phyloP scores from a whole-genome alignment of 495 filamentous ascomycete species.

The Terfezia boudieri region DNA sequence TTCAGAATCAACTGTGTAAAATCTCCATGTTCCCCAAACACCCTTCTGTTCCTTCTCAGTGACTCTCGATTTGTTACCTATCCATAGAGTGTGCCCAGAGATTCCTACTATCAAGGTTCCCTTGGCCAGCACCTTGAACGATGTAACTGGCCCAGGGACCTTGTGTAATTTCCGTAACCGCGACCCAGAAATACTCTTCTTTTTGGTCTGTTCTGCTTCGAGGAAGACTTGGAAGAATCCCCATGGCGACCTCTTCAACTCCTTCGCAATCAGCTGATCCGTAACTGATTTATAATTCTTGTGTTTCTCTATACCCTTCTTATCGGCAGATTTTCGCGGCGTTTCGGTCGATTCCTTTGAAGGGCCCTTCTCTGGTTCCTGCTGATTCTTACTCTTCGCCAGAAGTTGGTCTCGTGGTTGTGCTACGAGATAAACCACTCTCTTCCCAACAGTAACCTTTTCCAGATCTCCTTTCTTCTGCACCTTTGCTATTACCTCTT shows the following conservation, averaged over 20 bases:
- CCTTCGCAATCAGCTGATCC: not conserved
- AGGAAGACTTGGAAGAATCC: not conserved
- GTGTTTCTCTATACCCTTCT: not conserved
- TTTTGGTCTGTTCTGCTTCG: too few relatives aligned
- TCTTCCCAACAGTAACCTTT: not conserved
- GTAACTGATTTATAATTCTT: not conserved
- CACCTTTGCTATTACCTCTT: not conserved
- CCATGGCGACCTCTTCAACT: not conserved
- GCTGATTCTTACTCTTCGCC: not conserved
- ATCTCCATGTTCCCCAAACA: slow-evolving; percentile 25
- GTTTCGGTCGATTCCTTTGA: too few relatives aligned
- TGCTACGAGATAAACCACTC: not conserved
- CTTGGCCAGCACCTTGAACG: slow-evolving; percentile 21
- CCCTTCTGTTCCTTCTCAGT: slow-evolving; percentile 17
- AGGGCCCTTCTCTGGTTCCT: not conserved
- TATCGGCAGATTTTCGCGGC: not conserved
- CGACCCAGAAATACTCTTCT: not conserved
- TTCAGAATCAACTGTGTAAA: slow-evolving; percentile 20
- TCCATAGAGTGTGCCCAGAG: slow-evolving; percentile 5
- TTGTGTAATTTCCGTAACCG: slow-evolving; percentile 3
- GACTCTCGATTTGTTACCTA: slow-evolving; percentile 7
- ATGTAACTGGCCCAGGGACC: slow-evolving; percentile 3
- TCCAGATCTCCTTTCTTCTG: not conserved
- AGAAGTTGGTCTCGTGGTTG: not conserved
- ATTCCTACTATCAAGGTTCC: slow-evolving; percentile 22